Conservation (phyloP, 139 green algal species). For the Chlorella sp. region DNA sequence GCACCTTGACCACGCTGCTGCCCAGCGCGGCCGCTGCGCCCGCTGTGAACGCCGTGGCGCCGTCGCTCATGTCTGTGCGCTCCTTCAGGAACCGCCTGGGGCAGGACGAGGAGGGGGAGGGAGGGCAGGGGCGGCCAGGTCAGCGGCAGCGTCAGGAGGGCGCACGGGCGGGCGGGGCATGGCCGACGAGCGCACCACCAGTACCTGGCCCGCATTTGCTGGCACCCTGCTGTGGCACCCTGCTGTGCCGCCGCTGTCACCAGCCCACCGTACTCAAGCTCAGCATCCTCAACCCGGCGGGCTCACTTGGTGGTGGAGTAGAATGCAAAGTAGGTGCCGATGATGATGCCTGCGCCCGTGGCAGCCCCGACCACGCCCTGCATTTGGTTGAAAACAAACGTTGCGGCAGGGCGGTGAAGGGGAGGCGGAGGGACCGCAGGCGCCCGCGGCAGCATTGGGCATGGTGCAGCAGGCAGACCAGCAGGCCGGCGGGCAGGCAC, state of each 20-base stretch:
- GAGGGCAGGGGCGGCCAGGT: no score
- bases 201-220: no score
- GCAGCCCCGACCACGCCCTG: constrained; percentile 87
- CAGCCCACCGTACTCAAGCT: no score
- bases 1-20: constrained; percentile 86
- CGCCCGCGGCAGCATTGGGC: not conserved
- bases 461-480: not conserved
- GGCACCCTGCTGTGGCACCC: no score
- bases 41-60: constrained; percentile 70
- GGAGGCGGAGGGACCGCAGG: not conserved
- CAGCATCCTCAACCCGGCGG: no score
- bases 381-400: not conserved
- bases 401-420: no score
- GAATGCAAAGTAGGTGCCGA: constrained; percentile 96
- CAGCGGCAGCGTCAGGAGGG: no score
- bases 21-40: constrained; percentile 80
- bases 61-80: constrained; percentile 53
- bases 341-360: constrained; percentile 90
- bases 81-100: constrained; percentile 50
- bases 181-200: no score
- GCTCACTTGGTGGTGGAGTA: constrained; percentile 72
- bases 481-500: not conserved
- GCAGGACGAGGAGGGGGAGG: no score
- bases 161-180: no score
- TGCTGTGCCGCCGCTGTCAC: no score